A percentile compares a stretch with the other conserved stretches of the same genome.
Evolutionary conservation across 371 early-diverging fungal genomes (phyloP).

Genomic region (Chytridium lagenaria): DNA sequence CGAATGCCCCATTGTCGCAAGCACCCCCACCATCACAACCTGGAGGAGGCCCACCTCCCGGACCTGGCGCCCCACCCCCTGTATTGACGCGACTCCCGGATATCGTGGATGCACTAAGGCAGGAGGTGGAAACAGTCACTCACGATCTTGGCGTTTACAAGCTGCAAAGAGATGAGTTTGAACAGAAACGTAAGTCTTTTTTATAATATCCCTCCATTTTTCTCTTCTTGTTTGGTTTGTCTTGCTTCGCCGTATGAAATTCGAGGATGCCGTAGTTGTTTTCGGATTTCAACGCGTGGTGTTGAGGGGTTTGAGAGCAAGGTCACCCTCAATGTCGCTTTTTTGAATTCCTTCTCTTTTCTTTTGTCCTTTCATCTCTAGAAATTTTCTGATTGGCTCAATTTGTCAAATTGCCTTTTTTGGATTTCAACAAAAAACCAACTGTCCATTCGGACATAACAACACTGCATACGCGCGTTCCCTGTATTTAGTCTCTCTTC

Average conservation of each 20-base stretch:
- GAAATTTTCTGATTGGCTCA: too few species aligned
- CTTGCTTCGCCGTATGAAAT: too few species aligned
- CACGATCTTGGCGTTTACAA: constrained; percentile 78
- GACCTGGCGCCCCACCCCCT: neutral
- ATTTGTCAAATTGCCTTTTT: too few species aligned
- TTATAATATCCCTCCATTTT: constrained; percentile 15
- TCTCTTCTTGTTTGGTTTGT: constrained; percentile 1
- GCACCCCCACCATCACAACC: neutral
- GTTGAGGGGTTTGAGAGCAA: too few species aligned
- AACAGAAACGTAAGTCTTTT: constrained; percentile 78
- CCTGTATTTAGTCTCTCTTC: constrained; percentile 50
- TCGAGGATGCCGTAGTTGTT: too few species aligned
- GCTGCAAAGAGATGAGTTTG: constrained; percentile 85
- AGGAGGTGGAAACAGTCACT: constrained; percentile 78
- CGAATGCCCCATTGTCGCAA: neutral
- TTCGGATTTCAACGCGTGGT: too few species aligned
- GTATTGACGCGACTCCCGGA: constrained; percentile 72
- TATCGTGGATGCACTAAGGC: constrained; percentile 81
- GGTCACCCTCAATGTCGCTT: too few species aligned
- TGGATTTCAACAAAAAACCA: neutral
- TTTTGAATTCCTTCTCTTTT: too few species aligned
- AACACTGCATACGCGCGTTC: too few species aligned
- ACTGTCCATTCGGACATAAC: too few species aligned
- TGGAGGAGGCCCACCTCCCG: neutral
- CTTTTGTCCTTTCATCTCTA: too few species aligned